Conservation (phyloP, 2,329 filamentous ascomycete genomes). For the Fusarium miscanthi region DNA sequence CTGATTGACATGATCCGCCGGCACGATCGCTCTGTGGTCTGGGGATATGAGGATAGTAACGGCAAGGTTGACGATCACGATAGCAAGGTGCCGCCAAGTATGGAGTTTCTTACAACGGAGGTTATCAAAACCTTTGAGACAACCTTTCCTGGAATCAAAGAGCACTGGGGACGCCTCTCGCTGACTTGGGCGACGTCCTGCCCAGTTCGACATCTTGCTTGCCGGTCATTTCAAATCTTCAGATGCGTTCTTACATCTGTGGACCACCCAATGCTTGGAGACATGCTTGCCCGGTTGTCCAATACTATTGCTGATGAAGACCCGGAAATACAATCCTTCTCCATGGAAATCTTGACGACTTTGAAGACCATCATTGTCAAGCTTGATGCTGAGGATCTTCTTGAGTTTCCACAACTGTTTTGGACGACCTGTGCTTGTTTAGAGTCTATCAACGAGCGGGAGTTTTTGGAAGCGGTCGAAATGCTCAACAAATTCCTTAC, state of each 20-base stretch:
- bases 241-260: constrained; percentile 90
- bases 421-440: constrained; percentile 98
- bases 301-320: constrained; percentile 98
- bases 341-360: constrained; percentile 96
- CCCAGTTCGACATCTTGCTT: constrained; percentile 92
- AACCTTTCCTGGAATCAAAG: constrained; percentile 86
- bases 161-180: constrained; percentile 90
- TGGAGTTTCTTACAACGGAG: constrained; percentile 84
- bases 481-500: constrained; percentile 90
- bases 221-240: constrained; percentile 97
- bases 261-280: constrained; percentile 93
- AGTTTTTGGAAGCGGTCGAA: constrained; percentile 89
- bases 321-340: constrained; percentile 93
- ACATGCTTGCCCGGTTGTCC: constrained; percentile 94
- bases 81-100: constrained; percentile 85
- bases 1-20: constrained; percentile 88
- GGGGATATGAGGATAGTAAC: constrained; percentile 94
- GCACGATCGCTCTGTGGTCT: constrained; percentile 86
- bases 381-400: constrained; percentile 79
- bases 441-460: constrained; percentile 95
- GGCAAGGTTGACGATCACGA: constrained; percentile 78
- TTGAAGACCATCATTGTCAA: constrained; percentile 91
- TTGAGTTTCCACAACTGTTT: constrained; percentile 94
- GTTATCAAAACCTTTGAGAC: constrained; percentile 88
- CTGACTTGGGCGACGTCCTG: constrained; percentile 97